These are phyloP conservation scores for Microascus cirrosus DNA, from an alignment of 2,329 filamentous ascomycete genomes.

Conservation along the genomic window DNA sequence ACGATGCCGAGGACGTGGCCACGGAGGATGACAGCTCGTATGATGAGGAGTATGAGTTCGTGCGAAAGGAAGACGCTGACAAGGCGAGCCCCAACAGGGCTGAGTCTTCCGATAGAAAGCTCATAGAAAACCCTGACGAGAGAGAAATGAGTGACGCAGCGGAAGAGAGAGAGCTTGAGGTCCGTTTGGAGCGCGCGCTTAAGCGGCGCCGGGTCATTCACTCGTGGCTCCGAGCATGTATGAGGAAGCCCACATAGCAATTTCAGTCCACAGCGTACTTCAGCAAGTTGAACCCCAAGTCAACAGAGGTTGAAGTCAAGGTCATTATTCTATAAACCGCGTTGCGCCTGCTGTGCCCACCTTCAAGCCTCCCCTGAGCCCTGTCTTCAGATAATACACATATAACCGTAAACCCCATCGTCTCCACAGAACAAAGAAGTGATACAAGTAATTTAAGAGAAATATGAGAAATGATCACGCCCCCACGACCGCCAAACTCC, in stretches of 20 bases:
- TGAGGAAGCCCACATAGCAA: no score
- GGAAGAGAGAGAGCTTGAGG: not conserved
- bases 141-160: not conserved
- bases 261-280: no score
- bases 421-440: not conserved
- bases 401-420: not conserved
- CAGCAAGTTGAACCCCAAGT: no score
- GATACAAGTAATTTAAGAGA: not conserved
- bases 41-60: not conserved
- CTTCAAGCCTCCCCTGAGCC: not conserved
- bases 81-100: not conserved
- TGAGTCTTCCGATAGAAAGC: not conserved
- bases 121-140: not conserved
- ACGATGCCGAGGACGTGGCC: no score
- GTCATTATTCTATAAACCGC: not conserved
- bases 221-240: not conserved
- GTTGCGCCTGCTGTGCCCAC: not conserved
- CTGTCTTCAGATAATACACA: not conserved
- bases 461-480: constrained; percentile 17
- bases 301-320: not conserved
- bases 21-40: not conserved
- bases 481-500: constrained; percentile 82
- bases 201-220: not conserved
- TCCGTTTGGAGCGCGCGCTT: not conserved
- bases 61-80: not conserved